Evolutionary conservation across 305 asterid species (phyloP), one percentile per base, ranked within the genome.

Genomic region (Fraxinus nigra): DNA sequence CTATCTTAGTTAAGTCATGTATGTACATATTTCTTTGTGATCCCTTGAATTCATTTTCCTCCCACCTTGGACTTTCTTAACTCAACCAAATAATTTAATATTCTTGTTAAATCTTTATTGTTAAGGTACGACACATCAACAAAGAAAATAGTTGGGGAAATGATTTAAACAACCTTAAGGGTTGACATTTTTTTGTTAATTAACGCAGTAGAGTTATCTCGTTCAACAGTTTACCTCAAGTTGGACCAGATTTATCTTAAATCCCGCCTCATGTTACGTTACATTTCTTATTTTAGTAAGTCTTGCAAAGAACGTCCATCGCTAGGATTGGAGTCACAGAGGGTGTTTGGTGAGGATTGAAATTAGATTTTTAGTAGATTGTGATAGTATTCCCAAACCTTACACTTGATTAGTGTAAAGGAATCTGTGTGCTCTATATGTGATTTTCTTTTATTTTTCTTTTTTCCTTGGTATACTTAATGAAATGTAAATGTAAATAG

Each of bases 401-500:
- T 26, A 46, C 26, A 34, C 18, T 26, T 24, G 22, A 72, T 40
- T 38, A 63, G 0, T 46, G 20, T 3, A 8, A 78, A 30, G 48
- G 67, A 69, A 72, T 79, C 20, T 9, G n/a, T 59, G 67, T 1
- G 40, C 59, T 51, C 28, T 3, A 8, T 7, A 24, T 20, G 34
- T 3, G 14, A 22, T 33, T 11, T 40, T 40, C 10, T 0, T 10
- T 11, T 43, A 10, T 0, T 11, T 43, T 43, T 43, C 0, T 10
- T 43, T 43, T 63, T 54, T 18, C 24, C 37, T 59, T 54, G 22
- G 18, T 78, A 54, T 18, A 18, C 33, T 72, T 77, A 3, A 46
- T 78, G 56, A 43, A 35, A 20, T 78, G 67, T 40, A 76, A 35
- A 20, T 78, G 67, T 40, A 76, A 46, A 59, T 40, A 78, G 38